Percentiles rank a stretch among this genome's conserved stretches.
phyloP scores from a whole-genome alignment of 345 rosid genomes.

The Rhodomyrtus tomentosa region DNA sequence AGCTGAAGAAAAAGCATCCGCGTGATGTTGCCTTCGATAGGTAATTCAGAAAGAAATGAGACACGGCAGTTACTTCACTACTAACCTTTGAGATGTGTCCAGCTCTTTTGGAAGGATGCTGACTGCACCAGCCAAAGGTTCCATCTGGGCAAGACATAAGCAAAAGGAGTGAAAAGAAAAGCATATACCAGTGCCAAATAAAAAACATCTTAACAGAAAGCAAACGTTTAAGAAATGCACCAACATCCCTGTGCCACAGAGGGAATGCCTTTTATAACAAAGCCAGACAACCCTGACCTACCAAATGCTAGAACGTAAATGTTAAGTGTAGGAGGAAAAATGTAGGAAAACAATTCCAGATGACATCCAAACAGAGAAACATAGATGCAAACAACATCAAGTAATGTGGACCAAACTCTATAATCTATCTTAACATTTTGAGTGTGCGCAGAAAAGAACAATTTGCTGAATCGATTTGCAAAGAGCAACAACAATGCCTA shows the following conservation, averaged over 20 bases:
- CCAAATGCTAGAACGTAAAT: background rate
- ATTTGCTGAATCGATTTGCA: background rate
- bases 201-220: background rate
- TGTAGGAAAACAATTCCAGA: background rate
- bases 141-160: conserved; percentile 15
- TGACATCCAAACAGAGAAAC: background rate
- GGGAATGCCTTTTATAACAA: background rate
- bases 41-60: background rate
- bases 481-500: background rate
- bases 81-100: conserved; percentile 21
- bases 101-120: conserved; percentile 10
- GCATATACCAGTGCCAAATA: background rate
- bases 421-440: background rate
- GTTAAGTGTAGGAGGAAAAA: background rate
- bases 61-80: background rate
- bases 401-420: background rate
- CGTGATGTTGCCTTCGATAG: background rate
- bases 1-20: conserved; percentile 18
- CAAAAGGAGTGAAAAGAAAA: conserved; percentile 1
- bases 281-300: no score
- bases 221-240: background rate
- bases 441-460: background rate
- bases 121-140: conserved; percentile 13
- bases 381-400: background rate
- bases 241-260: background rate